Evolutionary conservation across 345 rosid species (phyloP).

Genomic region (Gossypium raimondii): DNA sequence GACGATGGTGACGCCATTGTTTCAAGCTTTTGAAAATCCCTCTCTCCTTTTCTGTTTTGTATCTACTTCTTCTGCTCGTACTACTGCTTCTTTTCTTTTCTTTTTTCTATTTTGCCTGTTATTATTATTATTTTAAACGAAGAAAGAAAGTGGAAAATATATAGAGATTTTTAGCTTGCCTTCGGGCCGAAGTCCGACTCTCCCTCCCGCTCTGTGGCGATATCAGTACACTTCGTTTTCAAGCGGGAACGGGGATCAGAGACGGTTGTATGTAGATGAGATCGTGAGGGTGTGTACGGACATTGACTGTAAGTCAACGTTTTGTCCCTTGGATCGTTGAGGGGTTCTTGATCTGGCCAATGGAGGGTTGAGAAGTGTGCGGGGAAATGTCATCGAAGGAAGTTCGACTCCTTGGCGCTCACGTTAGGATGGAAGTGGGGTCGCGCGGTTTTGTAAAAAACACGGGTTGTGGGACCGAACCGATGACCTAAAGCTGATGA

Average conservation of each 20-base stretch:
- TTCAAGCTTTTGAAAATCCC: background rate
- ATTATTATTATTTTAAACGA: background rate
- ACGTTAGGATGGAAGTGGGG: background rate
- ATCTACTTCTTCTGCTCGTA: background rate
- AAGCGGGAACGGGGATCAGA: background rate
- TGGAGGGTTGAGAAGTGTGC: background rate
- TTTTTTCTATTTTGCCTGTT: background rate
- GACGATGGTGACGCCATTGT: constrained; percentile 47
- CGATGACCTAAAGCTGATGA: background rate
- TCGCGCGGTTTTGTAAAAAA: no score
- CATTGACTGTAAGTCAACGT: background rate
- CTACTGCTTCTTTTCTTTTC: background rate
- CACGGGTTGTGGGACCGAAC: background rate
- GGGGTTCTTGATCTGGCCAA: background rate
- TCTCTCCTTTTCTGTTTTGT: background rate
- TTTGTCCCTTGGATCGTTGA: background rate
- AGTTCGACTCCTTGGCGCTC: background rate
- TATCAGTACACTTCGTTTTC: background rate
- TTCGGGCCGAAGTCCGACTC: constrained; percentile 12
- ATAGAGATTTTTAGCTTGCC: background rate
- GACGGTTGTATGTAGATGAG: background rate
- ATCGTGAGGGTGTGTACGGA: background rate
- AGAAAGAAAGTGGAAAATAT: background rate
- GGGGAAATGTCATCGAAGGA: background rate
- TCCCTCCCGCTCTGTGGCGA: constrained; percentile 1